A percentile compares a stretch with the other conserved stretches of the same genome.
Conservation (phyloP, 2,329 filamentous ascomycete species). For the Beauveria asiatica region DNA sequence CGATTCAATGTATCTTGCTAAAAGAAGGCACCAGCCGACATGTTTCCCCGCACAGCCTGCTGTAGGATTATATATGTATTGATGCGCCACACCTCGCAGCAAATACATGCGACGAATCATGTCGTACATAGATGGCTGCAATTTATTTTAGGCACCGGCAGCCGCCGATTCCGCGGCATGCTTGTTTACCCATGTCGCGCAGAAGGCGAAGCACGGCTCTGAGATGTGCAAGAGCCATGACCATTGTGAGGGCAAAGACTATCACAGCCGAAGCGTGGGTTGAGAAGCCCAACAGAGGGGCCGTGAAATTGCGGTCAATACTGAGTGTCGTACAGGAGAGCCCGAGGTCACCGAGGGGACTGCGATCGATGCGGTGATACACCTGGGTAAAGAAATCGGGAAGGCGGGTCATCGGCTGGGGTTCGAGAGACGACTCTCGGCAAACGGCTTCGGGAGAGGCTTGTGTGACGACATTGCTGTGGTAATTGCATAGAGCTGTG, state of each 20-base stretch:
- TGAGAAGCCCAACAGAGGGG: slow-evolving; percentile 7
- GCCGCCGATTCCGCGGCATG: too few species aligned
- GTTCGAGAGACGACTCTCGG: slow-evolving; percentile 4
- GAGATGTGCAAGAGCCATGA: not conserved
- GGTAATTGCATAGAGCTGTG: not conserved
- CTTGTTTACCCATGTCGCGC: too few species aligned
- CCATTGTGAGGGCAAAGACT: not conserved
- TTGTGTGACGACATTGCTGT: slow-evolving; percentile 1
- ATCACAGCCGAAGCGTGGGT: slow-evolving; percentile 6
- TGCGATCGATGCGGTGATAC: slow-evolving; percentile 7
- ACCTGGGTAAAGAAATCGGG: slow-evolving; percentile 3
- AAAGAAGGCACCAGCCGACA: too few species aligned
- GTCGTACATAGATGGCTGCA: too few species aligned
- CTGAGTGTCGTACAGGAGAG: slow-evolving; percentile 4
- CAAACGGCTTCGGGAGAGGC: not conserved
- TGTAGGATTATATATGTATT: too few species aligned
- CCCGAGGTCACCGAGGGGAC: slow-evolving; percentile 9
- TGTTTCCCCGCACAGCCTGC: too few species aligned
- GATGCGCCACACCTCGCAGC: too few species aligned
- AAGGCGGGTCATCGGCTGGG: not conserved
- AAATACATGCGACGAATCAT: too few species aligned
- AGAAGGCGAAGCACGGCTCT: too few species aligned
- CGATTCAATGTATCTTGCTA: too few species aligned
- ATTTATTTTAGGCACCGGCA: too few species aligned
- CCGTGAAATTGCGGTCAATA: slow-evolving; percentile 8